Evolutionary conservation across 345 rosid genomes (phyloP).

Genomic region (Eucalyptus camaldulensis): DNA sequence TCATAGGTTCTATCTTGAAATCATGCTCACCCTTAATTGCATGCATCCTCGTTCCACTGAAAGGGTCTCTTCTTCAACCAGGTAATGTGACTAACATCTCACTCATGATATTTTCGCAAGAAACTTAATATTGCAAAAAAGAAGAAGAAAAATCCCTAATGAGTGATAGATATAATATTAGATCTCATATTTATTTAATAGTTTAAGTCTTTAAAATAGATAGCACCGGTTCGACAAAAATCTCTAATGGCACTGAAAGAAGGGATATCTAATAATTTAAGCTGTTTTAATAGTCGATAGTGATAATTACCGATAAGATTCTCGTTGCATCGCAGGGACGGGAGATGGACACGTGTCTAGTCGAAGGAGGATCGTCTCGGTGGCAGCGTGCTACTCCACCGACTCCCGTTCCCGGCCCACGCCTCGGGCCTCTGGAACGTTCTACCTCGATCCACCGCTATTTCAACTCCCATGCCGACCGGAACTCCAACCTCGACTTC

Average conservation of each 20-base stretch:
- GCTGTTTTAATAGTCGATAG: too few relatives aligned
- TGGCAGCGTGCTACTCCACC: background rate
- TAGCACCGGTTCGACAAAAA: too few relatives aligned
- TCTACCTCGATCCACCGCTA: background rate
- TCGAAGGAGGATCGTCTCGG: background rate
- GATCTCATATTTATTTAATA: too few relatives aligned
- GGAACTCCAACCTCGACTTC: background rate
- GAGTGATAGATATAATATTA: too few relatives aligned
- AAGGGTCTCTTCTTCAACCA: conserved; percentile 92
- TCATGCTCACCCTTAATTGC: rapidly evolving
- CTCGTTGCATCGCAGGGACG: too few relatives aligned
- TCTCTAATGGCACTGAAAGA: too few relatives aligned
- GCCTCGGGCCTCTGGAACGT: background rate
- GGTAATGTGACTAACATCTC: background rate
- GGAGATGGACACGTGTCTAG: background rate
- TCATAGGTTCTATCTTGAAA: rapidly evolving
- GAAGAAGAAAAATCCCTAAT: too few relatives aligned
- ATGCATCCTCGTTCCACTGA: conserved; percentile 54
- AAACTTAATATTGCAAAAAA: background rate
- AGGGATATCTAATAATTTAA: too few relatives aligned
- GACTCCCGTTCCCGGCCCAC: background rate
- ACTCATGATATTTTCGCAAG: background rate
- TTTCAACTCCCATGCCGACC: background rate
- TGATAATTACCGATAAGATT: too few relatives aligned
- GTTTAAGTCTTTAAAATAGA: too few relatives aligned